These are phyloP conservation scores for Aspergillus pseudoviridinutans DNA, from an alignment of 2,329 filamentous ascomycete genomes.

Conservation along the genomic window DNA sequence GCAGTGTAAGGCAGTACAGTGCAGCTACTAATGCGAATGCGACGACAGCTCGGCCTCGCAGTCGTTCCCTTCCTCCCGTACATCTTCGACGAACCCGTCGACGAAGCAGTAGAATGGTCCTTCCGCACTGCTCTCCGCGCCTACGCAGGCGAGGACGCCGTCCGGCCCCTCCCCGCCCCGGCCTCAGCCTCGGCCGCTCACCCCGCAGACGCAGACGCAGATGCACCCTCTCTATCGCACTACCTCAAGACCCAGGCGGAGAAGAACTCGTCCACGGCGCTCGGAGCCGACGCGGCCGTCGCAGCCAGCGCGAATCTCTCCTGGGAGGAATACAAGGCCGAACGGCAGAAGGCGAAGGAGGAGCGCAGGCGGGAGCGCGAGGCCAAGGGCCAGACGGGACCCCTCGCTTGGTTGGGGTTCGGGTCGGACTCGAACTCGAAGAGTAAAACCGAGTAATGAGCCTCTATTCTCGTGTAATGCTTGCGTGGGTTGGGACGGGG, in stretches of 20 bases:
- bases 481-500: not conserved
- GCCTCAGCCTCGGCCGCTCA: not conserved
- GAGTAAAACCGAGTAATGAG: slow-evolving; percentile 14
- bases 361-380: slow-evolving; percentile 21
- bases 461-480: not conserved
- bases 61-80: slow-evolving; percentile 79
- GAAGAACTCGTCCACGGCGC: slow-evolving; percentile 6
- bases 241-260: slow-evolving; percentile 18
- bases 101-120: slow-evolving; percentile 82
- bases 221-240: slow-evolving; percentile 18
- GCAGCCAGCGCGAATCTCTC: slow-evolving; percentile 18
- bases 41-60: slow-evolving; percentile 56
- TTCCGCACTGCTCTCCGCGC: slow-evolving; percentile 79
- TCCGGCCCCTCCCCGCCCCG: slow-evolving; percentile 29
- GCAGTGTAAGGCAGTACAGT: not conserved
- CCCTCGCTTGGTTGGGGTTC: slow-evolving; percentile 12
- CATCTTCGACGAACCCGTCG: slow-evolving; percentile 88
- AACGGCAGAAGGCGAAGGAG: slow-evolving; percentile 25
- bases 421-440: slow-evolving; percentile 7
- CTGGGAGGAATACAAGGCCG: slow-evolving; percentile 34
- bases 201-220: slow-evolving; percentile 2
- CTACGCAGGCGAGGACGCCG: slow-evolving; percentile 63
- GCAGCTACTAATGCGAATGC: slow-evolving; percentile 11
- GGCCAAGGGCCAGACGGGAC: slow-evolving; percentile 13
- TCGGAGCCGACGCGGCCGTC: slow-evolving; percentile 1